Base-by-base conservation (phyloP, 2,329 filamentous ascomycete genomes). In the Claviceps sp. region DNA sequence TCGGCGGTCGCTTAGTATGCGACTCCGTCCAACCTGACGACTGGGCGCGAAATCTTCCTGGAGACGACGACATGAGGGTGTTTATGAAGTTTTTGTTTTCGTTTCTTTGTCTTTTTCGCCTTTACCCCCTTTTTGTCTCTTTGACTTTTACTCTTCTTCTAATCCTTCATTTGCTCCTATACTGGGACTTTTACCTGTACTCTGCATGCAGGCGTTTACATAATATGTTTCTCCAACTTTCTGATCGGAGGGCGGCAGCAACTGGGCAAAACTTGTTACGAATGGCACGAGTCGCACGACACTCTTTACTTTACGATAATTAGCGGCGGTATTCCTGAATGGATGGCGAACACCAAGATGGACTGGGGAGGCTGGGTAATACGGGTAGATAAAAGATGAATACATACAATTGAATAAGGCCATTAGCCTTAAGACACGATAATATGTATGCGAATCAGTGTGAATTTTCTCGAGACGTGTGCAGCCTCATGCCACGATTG, bases 1-100 rank as follows among this genome's bases (percentile, higher is more conserved):
- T 52, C 49, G 9, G 64, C 55, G 20, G 54, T 63, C 8, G 59
- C 60, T 7, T 66, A 56, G 53, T 45, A 26, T 40, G 26, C 50
- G 13, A 22, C 7, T 11, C 45, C 54, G 46, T 52, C 20, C 2
- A 26, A 49, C 9, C 36, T 46, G 5, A 45, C 8, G 6, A 26
- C 34, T 17, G 42, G 34, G 20, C 29, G 9, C 29, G 43, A 22
- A 17, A 4, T 43, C 3, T 13, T n/a, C 20, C n/a, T 22, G 37
- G 43, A 50, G 42, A 3, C 22, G 7, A 34, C 29, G 29, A 34
- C 29, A 34, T 34, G 29, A 34, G 29, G 9, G 3, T 34, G 29
- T 34, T 34, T 34, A 11, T 34, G 9, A 34, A 4, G 29, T 11
- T 11, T 4, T 44, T n/a, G 40, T 26, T 23, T 23, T 43, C 14